Evolutionary conservation across 2,329 filamentous ascomycete genomes (phyloP), one percentile per base, ranked within the genome.

Genomic region (Xylogone sp.): DNA sequence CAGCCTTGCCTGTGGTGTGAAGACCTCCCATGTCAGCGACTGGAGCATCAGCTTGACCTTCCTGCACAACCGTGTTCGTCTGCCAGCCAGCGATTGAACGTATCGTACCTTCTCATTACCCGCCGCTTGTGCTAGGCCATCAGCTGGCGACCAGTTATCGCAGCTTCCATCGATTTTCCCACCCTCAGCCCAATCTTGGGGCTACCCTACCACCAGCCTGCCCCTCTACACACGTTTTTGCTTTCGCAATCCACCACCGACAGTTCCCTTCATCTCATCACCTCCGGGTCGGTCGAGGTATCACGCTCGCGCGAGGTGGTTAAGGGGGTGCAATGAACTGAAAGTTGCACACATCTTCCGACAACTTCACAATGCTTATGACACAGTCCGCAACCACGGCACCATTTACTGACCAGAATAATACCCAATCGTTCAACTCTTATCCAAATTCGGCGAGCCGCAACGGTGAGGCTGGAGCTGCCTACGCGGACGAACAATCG

Each of bases 331-430:
- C 47, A 27, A 49, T 50, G 43, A 31, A 45, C 34, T 50, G 48
- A 50, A 45, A 19, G 24, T 49, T 51, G 57, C 52, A 52, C 56
- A n/a, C n/a, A n/a, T n/a, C n/a, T 61, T 56, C 56, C 59, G 59
- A 53, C 57, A 57, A 65, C 56, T 62, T 71, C 71, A 77, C 71
- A 64, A 79, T 79, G 77, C 76, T 79, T 62, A 78, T 79, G 76
- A 77, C 75, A 42, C 49, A 56, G 53, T 62, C 46, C 58, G 58
- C 49, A 59, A 51, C 43, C 59, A 59, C 60, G 59, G 59, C 58
- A 62, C 60, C 21, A 55, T 62, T 64, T 56, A 54, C 60, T 54
- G 56, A 62, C 50, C 56, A 64, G 58, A 53, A 59, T 48, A 60
- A 57, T 52, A 54, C 58, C 22, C 56, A 57, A 54, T 50, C 55